Percentiles rank a stretch among this genome's conserved stretches.
These are phyloP conservation scores for Penicillium vulpinum DNA, from an alignment of 2,329 filamentous ascomycete genomes.

Conservation along the genomic window DNA sequence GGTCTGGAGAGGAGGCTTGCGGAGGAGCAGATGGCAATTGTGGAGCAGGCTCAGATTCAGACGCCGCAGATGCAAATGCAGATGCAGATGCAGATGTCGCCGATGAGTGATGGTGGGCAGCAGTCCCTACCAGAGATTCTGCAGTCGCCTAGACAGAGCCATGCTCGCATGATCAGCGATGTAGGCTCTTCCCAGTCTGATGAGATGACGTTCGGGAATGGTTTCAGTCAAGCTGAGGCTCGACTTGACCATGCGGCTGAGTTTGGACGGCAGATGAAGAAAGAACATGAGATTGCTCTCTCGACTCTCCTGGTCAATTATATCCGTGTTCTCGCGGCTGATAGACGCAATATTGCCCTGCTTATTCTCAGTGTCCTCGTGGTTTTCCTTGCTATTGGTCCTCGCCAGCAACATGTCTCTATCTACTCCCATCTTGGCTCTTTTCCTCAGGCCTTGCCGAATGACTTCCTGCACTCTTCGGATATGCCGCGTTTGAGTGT, in stretches of 20 bases:
- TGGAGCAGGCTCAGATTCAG: conserved; percentile 11
- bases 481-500: not conserved
- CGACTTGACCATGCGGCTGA: conserved; percentile 5
- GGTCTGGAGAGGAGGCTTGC: conserved; percentile 49
- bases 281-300: conserved; percentile 50
- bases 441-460: conserved; percentile 15
- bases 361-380: conserved; percentile 14
- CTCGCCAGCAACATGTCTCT: not conserved
- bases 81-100: not conserved
- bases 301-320: conserved; percentile 56
- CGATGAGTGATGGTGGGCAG: not conserved
- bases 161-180: conserved; percentile 11
- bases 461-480: not conserved
- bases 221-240: conserved; percentile 13
- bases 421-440: conserved; percentile 10
- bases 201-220: not conserved
- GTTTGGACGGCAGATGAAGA: conserved; percentile 5
- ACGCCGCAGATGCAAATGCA: conserved; percentile 14
- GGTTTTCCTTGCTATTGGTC: conserved; percentile 16
- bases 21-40: conserved; percentile 41
- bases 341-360: conserved; percentile 53
- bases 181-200: conserved; percentile 10
- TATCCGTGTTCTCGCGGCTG: conserved; percentile 52
- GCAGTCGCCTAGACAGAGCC: conserved; percentile 9
- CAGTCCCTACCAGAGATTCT: not conserved